Percentiles rank a stretch among this genome's conserved stretches.
Conservation (phyloP, 2,329 filamentous ascomycete genomes). For the Scedosporium aurantiacum region DNA sequence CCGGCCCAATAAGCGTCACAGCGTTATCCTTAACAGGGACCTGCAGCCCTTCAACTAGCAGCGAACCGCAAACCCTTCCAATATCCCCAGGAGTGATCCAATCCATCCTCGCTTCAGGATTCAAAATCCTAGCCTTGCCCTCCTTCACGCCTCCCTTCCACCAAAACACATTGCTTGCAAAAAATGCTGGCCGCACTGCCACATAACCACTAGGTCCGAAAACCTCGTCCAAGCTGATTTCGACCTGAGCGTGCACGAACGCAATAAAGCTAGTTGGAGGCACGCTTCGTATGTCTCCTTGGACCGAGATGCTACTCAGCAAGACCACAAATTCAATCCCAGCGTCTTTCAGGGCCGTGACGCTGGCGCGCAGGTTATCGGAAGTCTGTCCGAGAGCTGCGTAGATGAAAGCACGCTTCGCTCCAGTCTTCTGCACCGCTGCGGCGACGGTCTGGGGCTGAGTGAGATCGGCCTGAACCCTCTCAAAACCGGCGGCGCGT, state of each 20-base stretch:
- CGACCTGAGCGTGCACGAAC: slow-evolving; percentile 30
- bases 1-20: slow-evolving; percentile 25
- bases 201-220: slow-evolving; percentile 20
- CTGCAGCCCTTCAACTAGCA: slow-evolving; percentile 23
- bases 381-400: slow-evolving; percentile 14
- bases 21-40: slow-evolving; percentile 15
- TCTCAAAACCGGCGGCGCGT: slow-evolving; percentile 18
- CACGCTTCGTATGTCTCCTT: slow-evolving; percentile 16
- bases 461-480: slow-evolving; percentile 33
- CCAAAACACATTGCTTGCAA: slow-evolving; percentile 29
- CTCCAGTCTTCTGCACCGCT: slow-evolving; percentile 29
- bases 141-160: slow-evolving; percentile 17
- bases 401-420: slow-evolving; percentile 39
- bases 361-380: slow-evolving; percentile 27
- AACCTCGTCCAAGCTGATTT: slow-evolving; percentile 27
- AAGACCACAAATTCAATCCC: slow-evolving; percentile 34
- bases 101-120: slow-evolving; percentile 22
- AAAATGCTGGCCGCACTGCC: slow-evolving; percentile 29
- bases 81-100: slow-evolving; percentile 32
- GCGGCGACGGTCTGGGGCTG: slow-evolving; percentile 25
- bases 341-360: slow-evolving; percentile 29
- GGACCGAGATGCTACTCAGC: slow-evolving; percentile 27
- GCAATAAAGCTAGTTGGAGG: slow-evolving; percentile 21
- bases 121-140: slow-evolving; percentile 20
- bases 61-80: slow-evolving; percentile 27